A percentile compares a stretch with the other conserved stretches of the same genome.
Evolutionary conservation across 768 basidiomycete species (phyloP).

Genomic region (Leccinum sublutescens): DNA sequence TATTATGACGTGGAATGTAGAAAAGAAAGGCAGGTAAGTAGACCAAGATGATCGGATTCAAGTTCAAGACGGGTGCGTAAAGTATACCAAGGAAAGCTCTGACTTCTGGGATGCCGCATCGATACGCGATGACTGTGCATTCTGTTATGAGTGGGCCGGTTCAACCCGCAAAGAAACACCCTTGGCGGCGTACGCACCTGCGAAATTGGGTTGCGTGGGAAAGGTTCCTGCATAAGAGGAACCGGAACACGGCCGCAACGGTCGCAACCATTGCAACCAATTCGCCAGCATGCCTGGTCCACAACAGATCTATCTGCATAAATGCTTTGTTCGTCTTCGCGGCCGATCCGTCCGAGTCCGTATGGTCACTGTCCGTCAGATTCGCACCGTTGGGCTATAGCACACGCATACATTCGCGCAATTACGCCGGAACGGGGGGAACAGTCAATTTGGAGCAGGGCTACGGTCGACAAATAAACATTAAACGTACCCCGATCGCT

Average conservation of each 20-base stretch:
- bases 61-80: neutral
- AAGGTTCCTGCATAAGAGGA: neutral
- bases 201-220: neutral
- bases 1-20: neutral
- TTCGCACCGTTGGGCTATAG: constrained; percentile 66
- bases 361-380: constrained; percentile 47
- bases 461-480: neutral
- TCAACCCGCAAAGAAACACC: neutral
- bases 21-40: neutral
- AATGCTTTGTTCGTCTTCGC: constrained; percentile 46
- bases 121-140: neutral
- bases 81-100: neutral
- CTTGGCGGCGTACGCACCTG: neutral
- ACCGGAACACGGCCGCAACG: neutral
- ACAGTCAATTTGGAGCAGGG: neutral
- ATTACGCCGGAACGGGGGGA: neutral
- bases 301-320: neutral
- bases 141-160: neutral
- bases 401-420: too few relatives aligned
- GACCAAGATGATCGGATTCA: neutral
- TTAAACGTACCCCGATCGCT: constrained; percentile 55
- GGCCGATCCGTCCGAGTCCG: constrained; percentile 19
- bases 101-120: neutral
- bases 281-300: neutral
- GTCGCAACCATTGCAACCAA: neutral